Evolutionary conservation across 768 basidiomycete genomes (phyloP).

Genomic region (Boletus pseudopeckii): DNA sequence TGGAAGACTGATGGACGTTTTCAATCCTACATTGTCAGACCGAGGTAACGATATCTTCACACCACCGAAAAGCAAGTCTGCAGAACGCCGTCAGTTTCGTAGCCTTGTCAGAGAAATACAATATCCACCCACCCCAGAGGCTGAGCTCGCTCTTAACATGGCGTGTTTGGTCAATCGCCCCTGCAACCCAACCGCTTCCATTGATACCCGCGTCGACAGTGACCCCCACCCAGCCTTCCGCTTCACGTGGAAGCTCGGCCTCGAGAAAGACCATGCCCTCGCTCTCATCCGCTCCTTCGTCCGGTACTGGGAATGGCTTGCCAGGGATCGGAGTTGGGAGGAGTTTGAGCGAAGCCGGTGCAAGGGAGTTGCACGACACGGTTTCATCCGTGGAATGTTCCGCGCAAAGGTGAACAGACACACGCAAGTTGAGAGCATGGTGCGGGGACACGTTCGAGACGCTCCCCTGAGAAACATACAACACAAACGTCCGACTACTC

Average conservation of each 20-base stretch:
- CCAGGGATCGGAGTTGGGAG: conserved; percentile 59
- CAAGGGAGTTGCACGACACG: conserved; percentile 38
- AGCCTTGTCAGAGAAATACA: background rate
- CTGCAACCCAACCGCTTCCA: conserved; percentile 60
- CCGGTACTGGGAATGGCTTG: conserved; percentile 58
- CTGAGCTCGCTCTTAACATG: conserved; percentile 32
- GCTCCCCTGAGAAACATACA: conserved; percentile 62
- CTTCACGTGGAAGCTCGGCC: conserved; percentile 35
- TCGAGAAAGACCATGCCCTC: conserved; percentile 70
- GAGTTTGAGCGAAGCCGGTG: conserved; percentile 51
- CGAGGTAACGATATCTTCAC: conserved; percentile 32
- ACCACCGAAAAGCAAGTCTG: conserved; percentile 41
- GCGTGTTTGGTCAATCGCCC: conserved; percentile 42
- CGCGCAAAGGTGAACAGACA: conserved; percentile 47
- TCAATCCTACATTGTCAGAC: conserved; percentile 34
- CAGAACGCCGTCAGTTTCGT: conserved; percentile 8
- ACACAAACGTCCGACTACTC: conserved; percentile 37
- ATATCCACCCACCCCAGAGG: conserved; percentile 40
- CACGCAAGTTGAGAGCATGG: conserved; percentile 41
- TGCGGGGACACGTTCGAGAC: conserved; percentile 51
- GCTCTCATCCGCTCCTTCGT: conserved; percentile 70
- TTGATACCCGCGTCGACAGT: conserved; percentile 45
- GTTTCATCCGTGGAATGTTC: conserved; percentile 16
- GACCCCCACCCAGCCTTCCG: conserved; percentile 50
- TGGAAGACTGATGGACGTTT: conserved; percentile 49